phyloP scores from a whole-genome alignment of 306 rosid genomes.

The Rosa rugosa region DNA sequence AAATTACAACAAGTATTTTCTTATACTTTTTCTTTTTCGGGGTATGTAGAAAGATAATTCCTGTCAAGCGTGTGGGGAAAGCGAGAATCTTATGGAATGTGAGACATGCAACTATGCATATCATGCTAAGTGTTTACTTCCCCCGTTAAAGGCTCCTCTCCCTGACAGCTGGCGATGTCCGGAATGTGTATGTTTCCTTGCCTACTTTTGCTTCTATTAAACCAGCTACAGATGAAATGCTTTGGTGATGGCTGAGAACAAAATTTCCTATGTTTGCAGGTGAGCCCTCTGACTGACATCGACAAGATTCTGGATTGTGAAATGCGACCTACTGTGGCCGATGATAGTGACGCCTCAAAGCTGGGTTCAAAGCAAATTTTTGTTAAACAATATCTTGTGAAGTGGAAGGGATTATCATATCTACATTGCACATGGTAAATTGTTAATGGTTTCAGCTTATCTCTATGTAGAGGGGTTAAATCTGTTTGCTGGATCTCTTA shows the following conservation, averaged over 20 bases:
- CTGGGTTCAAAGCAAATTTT: conserved; percentile 76
- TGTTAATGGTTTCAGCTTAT: background rate
- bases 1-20: background rate
- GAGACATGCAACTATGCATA: conserved; percentile 84
- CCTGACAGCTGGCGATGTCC: conserved; percentile 91
- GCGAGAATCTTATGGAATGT: conserved; percentile 71
- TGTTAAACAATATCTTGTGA: conserved; percentile 95
- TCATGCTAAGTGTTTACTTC: conserved; percentile 86
- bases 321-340: conserved; percentile 91
- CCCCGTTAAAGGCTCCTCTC: conserved; percentile 63
- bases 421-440: conserved; percentile 89
- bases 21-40: conserved; percentile 12
- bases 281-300: conserved; percentile 88
- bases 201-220: conserved; percentile 18
- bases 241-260: conserved; percentile 23
- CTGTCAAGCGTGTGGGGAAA: conserved; percentile 95
- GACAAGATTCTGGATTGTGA: conserved; percentile 91
- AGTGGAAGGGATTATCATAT: conserved; percentile 96
- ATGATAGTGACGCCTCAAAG: conserved; percentile 68
- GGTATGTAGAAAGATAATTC: conserved; percentile 71
- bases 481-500: conserved; percentile 1
- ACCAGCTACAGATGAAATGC: conserved; percentile 15
- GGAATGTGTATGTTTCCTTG: conserved; percentile 75
- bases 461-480: background rate
- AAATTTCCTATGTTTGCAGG: conserved; percentile 51